Evolutionary conservation across 495 filamentous ascomycete species (phyloP).

Genomic region (Neurospora sp.): DNA sequence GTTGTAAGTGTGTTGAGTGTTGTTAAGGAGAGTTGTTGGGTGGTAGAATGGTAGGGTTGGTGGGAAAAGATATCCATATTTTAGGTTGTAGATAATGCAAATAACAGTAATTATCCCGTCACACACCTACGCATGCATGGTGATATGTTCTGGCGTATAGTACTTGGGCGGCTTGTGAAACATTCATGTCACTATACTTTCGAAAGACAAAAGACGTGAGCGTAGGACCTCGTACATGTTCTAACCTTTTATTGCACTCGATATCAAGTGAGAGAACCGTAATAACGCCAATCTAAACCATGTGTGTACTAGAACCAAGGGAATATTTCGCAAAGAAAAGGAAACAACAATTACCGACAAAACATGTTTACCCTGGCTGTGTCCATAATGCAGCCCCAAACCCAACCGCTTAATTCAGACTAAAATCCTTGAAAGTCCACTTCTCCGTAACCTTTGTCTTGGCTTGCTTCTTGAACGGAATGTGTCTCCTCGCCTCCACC

Average conservation of each 20-base stretch:
- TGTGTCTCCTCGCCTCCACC: constrained; percentile 67
- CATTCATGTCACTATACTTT: no score
- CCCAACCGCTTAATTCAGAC: not conserved
- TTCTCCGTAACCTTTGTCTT: constrained; percentile 80
- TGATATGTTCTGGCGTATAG: not conserved
- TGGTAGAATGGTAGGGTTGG: no score
- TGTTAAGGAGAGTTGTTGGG: no score
- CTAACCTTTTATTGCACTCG: not conserved
- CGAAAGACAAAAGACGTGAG: not conserved
- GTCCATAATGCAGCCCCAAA: not conserved
- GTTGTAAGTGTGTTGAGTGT: not conserved
- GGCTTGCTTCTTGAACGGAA: constrained; percentile 68
- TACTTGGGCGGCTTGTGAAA: no score
- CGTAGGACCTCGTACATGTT: not conserved
- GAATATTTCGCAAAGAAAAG: not conserved
- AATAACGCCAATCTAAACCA: not conserved
- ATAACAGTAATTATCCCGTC: not conserved
- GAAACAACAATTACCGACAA: not conserved
- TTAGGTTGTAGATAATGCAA: not conserved
- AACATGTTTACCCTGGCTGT: not conserved
- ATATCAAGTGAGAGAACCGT: not conserved
- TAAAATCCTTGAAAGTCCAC: constrained; percentile 92
- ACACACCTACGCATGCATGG: not conserved
- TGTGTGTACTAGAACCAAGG: not conserved
- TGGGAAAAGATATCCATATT: not conserved